Evolutionary conservation across 2,329 filamentous ascomycete genomes (phyloP).

Genomic region (Xylariaceae sp.): DNA sequence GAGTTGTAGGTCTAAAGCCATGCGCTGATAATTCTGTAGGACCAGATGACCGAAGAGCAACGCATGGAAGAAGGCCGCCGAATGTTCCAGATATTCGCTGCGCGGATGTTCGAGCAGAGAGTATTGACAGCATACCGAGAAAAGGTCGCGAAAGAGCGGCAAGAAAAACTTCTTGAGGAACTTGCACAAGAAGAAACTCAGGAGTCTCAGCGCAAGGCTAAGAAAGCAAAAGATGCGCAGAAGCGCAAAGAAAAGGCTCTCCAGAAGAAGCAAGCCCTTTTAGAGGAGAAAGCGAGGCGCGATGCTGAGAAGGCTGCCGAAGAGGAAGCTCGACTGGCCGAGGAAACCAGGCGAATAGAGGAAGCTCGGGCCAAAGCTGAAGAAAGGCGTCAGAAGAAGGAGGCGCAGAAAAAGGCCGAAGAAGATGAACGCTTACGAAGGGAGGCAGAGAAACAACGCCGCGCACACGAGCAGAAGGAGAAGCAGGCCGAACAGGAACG

Average conservation of each 20-base stretch:
- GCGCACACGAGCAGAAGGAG: conserved; percentile 83
- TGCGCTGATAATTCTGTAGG: conserved; percentile 63
- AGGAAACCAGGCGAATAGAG: conserved; percentile 79
- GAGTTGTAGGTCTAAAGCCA: conserved; percentile 7
- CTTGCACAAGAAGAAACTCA: conserved; percentile 82
- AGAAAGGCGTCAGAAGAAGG: conserved; percentile 89
- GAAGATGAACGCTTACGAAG: conserved; percentile 87
- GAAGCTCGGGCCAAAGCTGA: conserved; percentile 84
- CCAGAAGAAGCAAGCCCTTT: conserved; percentile 83
- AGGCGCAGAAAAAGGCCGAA: conserved; percentile 86
- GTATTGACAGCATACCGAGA: conserved; percentile 97
- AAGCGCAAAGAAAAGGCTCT: conserved; percentile 94
- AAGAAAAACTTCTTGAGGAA: conserved; percentile 88
- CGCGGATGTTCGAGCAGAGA: conserved; percentile 98
- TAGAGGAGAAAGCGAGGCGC: conserved; percentile 87
- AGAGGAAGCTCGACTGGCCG: conserved; percentile 75
- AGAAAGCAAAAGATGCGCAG: conserved; percentile 91
- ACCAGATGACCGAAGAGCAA: conserved; percentile 96
- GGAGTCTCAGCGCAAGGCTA: conserved; percentile 81
- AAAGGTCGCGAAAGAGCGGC: conserved; percentile 92
- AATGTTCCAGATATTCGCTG: conserved; percentile 99
- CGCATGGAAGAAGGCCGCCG: conserved; percentile 97
- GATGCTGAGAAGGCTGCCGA: conserved; percentile 91
- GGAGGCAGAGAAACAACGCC: conserved; percentile 82
- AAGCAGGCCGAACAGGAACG: conserved; percentile 84